phyloP scores from a whole-genome alignment of 2,329 filamentous ascomycete species.

The Fusarium tupiense region DNA sequence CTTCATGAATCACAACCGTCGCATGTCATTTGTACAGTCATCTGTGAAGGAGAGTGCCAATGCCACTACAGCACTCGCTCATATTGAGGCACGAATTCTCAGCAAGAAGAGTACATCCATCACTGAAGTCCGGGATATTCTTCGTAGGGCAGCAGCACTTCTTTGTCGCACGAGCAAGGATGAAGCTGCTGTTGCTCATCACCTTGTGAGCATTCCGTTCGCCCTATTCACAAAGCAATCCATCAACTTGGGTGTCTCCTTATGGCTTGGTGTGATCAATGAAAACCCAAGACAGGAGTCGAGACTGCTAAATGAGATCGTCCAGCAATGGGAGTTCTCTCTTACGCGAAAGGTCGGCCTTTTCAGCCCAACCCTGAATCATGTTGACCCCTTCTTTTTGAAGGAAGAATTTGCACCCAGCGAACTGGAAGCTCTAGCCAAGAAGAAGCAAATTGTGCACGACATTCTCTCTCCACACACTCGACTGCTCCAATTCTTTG shows the following conservation, averaged over 20 bases:
- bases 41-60: constrained; percentile 65
- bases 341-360: constrained; percentile 81
- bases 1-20: constrained; percentile 65
- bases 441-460: constrained; percentile 81
- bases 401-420: constrained; percentile 94
- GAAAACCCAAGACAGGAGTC: constrained; percentile 92
- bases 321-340: constrained; percentile 89
- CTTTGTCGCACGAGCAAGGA: constrained; percentile 81
- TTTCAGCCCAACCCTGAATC: constrained; percentile 78
- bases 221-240: constrained; percentile 92
- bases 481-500: constrained; percentile 86
- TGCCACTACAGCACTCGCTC: constrained; percentile 72
- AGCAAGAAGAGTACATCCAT: constrained; percentile 76
- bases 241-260: constrained; percentile 91
- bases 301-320: constrained; percentile 85
- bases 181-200: constrained; percentile 82
- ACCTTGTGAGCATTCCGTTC: constrained; percentile 93
- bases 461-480: constrained; percentile 88
- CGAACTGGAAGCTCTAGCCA: constrained; percentile 78
- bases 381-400: constrained; percentile 87
- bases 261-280: constrained; percentile 97
- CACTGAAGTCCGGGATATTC: constrained; percentile 79
- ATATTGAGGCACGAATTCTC: constrained; percentile 76
- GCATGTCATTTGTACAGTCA: constrained; percentile 62
- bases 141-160: constrained; percentile 85